These are phyloP conservation scores for Lupinus albus DNA, from an alignment of 306 rosid species.

Conservation along the genomic window DNA sequence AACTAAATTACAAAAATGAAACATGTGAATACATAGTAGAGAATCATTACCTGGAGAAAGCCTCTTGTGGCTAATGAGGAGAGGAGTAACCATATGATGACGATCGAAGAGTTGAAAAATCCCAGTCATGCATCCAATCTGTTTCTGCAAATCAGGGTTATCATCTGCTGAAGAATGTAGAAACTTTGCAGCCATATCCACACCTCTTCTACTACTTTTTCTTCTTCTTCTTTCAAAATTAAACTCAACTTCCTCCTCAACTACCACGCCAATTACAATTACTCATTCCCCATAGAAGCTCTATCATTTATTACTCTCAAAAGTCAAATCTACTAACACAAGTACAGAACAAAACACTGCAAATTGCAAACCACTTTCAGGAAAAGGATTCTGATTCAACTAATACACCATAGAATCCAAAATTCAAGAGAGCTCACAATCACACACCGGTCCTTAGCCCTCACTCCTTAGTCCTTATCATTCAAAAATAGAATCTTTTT, in stretches of 20 bases:
- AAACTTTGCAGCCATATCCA: conserved; percentile 74
- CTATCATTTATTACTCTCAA: conserved; percentile 23
- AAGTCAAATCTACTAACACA: conserved; percentile 32
- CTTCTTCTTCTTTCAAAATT: conserved; percentile 1
- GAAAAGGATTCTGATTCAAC: conserved; percentile 24
- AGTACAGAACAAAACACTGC: conserved; percentile 39
- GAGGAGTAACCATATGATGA: conserved; percentile 52
- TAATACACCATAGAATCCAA: conserved; percentile 22
- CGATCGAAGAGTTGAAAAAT: conserved; percentile 76
- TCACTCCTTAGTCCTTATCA: conserved; percentile 17
- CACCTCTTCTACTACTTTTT: conserved; percentile 32
- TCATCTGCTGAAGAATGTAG: conserved; percentile 80
- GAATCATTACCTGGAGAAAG: conserved; percentile 56
- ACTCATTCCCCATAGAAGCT: conserved; percentile 38
- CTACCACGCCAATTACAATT: conserved; percentile 30
- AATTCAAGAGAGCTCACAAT: conserved; percentile 37
- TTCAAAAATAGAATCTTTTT: conserved; percentile 35
- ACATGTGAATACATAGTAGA: not conserved
- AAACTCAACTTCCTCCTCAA: conserved; percentile 37
- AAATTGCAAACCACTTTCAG: conserved; percentile 22
- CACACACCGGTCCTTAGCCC: not conserved
- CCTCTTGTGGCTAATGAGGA: conserved; percentile 56
- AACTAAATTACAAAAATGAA: conserved; percentile 11
- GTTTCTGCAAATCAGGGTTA: conserved; percentile 75
- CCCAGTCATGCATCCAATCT: conserved; percentile 83